These are phyloP conservation scores for Cylindrodendrum hubeiense DNA, from an alignment of 2,329 filamentous ascomycete genomes.

Conservation along the genomic window DNA sequence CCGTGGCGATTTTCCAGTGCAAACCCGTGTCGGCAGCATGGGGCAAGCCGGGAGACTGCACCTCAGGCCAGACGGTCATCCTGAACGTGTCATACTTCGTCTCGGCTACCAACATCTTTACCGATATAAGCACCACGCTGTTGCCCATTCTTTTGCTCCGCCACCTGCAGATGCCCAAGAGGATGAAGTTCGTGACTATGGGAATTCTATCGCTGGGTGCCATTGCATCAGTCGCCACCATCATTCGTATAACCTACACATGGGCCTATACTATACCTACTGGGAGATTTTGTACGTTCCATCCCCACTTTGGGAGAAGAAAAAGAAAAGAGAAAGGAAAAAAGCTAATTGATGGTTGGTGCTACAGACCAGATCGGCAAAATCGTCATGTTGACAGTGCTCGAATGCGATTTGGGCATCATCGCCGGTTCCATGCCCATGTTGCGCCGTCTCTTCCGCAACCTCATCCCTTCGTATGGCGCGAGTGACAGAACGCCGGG, in stretches of 20 bases:
- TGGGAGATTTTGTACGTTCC: constrained; percentile 18
- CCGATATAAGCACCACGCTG: constrained; percentile 26
- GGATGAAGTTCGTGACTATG: constrained; percentile 29
- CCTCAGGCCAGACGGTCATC: constrained; percentile 28
- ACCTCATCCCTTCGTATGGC: constrained; percentile 25
- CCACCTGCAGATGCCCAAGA: constrained; percentile 29
- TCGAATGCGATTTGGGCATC: constrained; percentile 43
- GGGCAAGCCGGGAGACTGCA: constrained; percentile 31
- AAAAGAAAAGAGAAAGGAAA: background rate
- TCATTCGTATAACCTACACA: constrained; percentile 34
- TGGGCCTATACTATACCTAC: constrained; percentile 27
- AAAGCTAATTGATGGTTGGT: background rate
- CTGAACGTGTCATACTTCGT: constrained; percentile 32
- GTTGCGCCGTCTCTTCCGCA: constrained; percentile 36
- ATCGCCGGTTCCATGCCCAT: constrained; percentile 42
- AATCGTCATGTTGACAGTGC: constrained; percentile 39
- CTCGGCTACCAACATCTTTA: constrained; percentile 33
- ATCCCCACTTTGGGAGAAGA: background rate
- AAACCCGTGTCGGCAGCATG: constrained; percentile 35
- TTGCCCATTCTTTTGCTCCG: constrained; percentile 29
- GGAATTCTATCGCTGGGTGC: constrained; percentile 29
- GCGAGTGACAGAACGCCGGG: constrained; percentile 20
- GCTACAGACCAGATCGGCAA: constrained; percentile 33
- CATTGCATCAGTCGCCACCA: constrained; percentile 34
- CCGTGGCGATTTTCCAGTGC: constrained; percentile 38